phyloP scores from a whole-genome alignment of 2,329 filamentous ascomycete species.

The Clonostachys solani region DNA sequence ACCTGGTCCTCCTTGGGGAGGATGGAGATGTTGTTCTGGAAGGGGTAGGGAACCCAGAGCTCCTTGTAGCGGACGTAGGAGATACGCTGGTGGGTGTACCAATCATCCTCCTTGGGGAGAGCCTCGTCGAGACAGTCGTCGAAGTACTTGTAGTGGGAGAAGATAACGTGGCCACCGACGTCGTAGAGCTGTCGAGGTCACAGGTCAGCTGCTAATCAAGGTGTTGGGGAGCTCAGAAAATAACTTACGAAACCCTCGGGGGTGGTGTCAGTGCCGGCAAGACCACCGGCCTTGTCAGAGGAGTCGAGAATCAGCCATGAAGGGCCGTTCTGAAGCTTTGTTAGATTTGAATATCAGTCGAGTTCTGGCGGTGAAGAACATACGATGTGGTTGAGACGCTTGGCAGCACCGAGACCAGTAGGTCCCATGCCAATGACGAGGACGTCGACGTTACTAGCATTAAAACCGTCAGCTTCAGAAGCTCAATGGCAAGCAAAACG shows the following conservation, averaged over 20 bases:
- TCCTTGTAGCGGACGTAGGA: conserved; percentile 98
- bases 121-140: conserved; percentile 98
- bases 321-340: conserved; percentile 64
- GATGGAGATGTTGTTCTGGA: conserved; percentile 99
- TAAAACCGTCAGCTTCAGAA: background rate
- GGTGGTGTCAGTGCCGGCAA: conserved; percentile 92
- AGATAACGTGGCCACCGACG: conserved; percentile 97
- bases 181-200: conserved; percentile 74
- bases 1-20: conserved; percentile 97
- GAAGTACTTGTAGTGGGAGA: conserved; percentile 99
- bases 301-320: conserved; percentile 97
- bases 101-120: conserved; percentile 88
- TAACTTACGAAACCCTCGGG: conserved; percentile 92
- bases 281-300: conserved; percentile 87
- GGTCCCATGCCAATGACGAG: conserved; percentile 97
- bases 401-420: conserved; percentile 95
- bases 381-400: conserved; percentile 96
- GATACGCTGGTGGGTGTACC: conserved; percentile 97
- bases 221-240: conserved; percentile 3
- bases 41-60: conserved; percentile 97
- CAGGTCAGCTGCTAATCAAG: conserved; percentile 8
- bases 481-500: background rate
- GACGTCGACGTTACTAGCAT: conserved; percentile 79
- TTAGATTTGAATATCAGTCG: conserved; percentile 12
- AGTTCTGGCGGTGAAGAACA: conserved; percentile 27